Conservation (phyloP, 2,329 filamentous ascomycete genomes). For the Aspergillus persii region DNA sequence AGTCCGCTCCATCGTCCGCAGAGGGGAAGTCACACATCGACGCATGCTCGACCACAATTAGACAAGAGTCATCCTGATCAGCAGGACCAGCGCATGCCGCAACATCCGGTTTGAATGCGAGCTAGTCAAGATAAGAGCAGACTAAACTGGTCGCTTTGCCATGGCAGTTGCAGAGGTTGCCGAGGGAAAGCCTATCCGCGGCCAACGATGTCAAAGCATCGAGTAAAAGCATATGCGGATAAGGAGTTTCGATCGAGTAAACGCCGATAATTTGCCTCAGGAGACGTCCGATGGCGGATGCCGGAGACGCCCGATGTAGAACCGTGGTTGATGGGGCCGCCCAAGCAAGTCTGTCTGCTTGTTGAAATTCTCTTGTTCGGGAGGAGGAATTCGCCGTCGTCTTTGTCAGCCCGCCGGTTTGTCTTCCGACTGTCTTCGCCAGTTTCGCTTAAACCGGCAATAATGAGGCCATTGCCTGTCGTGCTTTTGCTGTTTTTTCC, state of each 20-base stretch:
- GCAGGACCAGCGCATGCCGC: not conserved
- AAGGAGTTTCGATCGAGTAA: conserved; percentile 14
- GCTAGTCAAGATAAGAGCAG: not conserved
- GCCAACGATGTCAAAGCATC: not conserved
- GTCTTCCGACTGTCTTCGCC: not conserved
- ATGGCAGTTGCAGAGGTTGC: not conserved
- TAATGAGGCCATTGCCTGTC: conserved; percentile 22
- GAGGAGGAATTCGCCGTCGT: not conserved
- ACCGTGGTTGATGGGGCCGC: conserved; percentile 13
- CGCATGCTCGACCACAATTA: too few relatives aligned
- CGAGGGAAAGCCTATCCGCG: not conserved
- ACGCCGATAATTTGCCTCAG: conserved; percentile 23
- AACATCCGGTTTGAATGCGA: not conserved
- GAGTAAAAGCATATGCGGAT: not conserved
- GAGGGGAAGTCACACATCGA: not conserved
- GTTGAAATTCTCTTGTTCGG: not conserved
- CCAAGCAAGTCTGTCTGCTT: not conserved
- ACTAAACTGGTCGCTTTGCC: not conserved
- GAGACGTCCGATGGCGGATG: conserved; percentile 18
- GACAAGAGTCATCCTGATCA: not conserved
- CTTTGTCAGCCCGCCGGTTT: not conserved
- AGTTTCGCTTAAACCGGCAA: conserved; percentile 19
- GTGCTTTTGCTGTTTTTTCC: not conserved
- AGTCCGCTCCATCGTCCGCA: not conserved
- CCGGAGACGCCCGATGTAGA: conserved; percentile 30